Evolutionary conservation across 371 early-diverging fungal genomes (phyloP).

Genomic region (Capillidium rhysosporum): DNA sequence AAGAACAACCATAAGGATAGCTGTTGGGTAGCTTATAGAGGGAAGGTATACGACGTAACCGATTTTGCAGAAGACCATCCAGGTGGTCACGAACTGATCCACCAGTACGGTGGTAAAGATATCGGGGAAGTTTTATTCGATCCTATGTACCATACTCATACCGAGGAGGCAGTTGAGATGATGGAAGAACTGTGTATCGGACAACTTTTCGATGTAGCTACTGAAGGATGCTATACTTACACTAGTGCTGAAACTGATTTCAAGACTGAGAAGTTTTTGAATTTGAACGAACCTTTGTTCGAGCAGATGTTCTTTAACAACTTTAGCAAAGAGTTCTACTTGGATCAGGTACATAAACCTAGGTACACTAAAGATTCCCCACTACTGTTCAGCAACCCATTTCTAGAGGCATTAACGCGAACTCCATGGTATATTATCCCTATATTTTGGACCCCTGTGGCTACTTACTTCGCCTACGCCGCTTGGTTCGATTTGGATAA

Average conservation of each 20-base stretch:
- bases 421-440: slow-evolving; percentile 92
- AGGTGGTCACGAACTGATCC: slow-evolving; percentile 53
- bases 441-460: slow-evolving; percentile 52
- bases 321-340: slow-evolving; percentile 59
- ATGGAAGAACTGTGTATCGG: slow-evolving; percentile 66
- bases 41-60: slow-evolving; percentile 71
- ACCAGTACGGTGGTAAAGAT: slow-evolving; percentile 56
- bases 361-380: slow-evolving; percentile 60
- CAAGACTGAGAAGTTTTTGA: slow-evolving; percentile 52
- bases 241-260: slow-evolving; percentile 22
- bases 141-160: slow-evolving; percentile 51
- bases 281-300: slow-evolving; percentile 59
- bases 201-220: slow-evolving; percentile 12
- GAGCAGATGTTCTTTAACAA: slow-evolving; percentile 49
- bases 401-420: slow-evolving; percentile 57
- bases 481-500: slow-evolving; percentile 7
- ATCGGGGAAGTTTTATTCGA: slow-evolving; percentile 54
- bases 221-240: slow-evolving; percentile 16
- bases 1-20: slow-evolving; percentile 32
- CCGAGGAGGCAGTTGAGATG: slow-evolving; percentile 64
- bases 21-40: slow-evolving; percentile 51
- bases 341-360: slow-evolving; percentile 81
- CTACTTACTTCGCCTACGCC: slow-evolving; percentile 7
- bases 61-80: slow-evolving; percentile 62
- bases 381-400: slow-evolving; percentile 47